Evolutionary conservation across 208 protist species (phyloP).

Genomic region (Wallacemonas sp.): DNA sequence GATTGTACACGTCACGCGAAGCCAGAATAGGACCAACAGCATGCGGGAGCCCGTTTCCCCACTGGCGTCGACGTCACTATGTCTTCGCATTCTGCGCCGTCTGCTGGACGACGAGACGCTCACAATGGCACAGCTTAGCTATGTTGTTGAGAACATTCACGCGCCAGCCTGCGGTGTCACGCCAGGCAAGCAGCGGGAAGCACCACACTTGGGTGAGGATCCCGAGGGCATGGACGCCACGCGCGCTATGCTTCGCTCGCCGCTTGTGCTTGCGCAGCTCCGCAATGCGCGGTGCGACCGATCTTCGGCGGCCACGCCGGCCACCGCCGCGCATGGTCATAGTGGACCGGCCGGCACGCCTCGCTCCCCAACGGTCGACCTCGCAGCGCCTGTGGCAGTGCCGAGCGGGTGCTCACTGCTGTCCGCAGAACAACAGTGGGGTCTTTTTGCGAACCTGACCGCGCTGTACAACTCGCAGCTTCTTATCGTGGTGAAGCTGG

Average conservation of each 20-base stretch:
- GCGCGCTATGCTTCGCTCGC: neutral
- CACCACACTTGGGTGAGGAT: neutral
- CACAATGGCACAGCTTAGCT: constrained; percentile 49
- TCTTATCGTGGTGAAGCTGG: constrained; percentile 43
- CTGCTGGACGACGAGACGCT: constrained; percentile 64
- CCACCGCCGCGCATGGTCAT: neutral
- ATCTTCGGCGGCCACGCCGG: neutral
- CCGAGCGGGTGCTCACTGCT: constrained; percentile 21
- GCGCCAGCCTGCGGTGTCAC: neutral
- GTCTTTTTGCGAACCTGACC: constrained; percentile 71
- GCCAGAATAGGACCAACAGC: too few species aligned
- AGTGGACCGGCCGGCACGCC: too few species aligned
- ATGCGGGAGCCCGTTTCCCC: constrained; percentile 2
- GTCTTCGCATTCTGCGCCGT: constrained; percentile 47
- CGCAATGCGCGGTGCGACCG: neutral
- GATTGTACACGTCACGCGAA: too few species aligned
- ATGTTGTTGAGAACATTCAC: constrained; percentile 67
- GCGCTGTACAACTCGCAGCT: constrained; percentile 49
- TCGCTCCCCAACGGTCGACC: neutral
- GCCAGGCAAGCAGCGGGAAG: neutral
- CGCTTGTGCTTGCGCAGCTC: neutral
- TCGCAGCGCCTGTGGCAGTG: neutral
- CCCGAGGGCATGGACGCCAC: neutral
- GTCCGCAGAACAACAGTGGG: constrained; percentile 44
- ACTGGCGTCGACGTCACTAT: constrained; percentile 19